Conservation (phyloP, 176 grass and related monocot genomes). For the Musa troglodytarum region DNA sequence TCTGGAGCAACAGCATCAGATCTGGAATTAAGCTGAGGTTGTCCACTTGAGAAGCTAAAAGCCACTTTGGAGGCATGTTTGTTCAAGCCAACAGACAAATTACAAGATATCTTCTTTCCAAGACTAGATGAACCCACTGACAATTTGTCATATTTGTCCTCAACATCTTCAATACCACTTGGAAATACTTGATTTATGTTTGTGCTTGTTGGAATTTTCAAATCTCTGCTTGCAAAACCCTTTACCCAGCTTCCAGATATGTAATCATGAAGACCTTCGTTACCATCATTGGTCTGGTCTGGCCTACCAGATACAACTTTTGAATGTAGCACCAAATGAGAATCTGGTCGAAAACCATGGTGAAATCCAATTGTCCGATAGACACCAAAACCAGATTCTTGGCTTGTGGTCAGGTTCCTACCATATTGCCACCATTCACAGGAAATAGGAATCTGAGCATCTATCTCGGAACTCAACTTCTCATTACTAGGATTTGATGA, state of each 20-base stretch:
- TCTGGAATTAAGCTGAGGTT: conserved; percentile 19
- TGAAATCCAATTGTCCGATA: conserved; percentile 12
- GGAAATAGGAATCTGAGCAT: background rate
- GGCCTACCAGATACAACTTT: background rate
- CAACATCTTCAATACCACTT: conserved; percentile 6
- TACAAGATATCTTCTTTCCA: conserved; percentile 6
- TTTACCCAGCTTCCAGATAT: conserved; percentile 15
- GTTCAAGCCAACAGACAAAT: conserved; percentile 16
- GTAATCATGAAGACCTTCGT: background rate
- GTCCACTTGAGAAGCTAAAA: conserved; percentile 15
- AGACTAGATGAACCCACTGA: conserved; percentile 18
- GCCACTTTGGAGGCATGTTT: conserved; percentile 17
- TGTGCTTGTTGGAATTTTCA: conserved; percentile 1
- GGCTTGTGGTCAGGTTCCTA: background rate
- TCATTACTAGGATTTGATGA: conserved; percentile 10
- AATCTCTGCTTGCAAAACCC: background rate
- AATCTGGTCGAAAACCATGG: background rate
- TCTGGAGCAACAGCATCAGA: conserved; percentile 19
- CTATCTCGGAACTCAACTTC: background rate
- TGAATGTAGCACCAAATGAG: conserved; percentile 26
- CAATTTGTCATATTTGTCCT: conserved; percentile 4
- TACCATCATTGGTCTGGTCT: background rate
- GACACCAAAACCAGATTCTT: background rate
- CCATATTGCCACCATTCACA: background rate
- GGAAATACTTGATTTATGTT: conserved; percentile 14